These are phyloP conservation scores for Aureococcus anophagefferens DNA, from an alignment of 108 stramenopile genomes.

Conservation along the genomic window DNA sequence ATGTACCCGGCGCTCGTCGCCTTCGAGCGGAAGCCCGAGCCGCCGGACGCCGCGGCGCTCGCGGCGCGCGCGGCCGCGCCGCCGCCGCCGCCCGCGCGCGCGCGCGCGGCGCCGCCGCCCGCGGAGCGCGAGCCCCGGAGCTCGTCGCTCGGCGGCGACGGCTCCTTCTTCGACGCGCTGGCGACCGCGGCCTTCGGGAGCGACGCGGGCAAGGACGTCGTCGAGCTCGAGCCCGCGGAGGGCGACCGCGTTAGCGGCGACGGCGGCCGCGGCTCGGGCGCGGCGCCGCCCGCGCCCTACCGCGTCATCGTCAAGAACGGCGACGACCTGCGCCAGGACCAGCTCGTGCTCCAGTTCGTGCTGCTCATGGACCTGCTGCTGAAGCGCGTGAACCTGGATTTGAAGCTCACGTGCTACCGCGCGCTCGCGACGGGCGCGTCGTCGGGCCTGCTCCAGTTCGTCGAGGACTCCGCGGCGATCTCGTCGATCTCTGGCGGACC, in stretches of 20 bases:
- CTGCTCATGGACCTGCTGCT: conserved; percentile 90
- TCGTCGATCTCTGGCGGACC: conserved; percentile 72
- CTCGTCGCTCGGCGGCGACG: too few relatives aligned
- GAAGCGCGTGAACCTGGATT: conserved; percentile 86
- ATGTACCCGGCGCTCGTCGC: conserved; percentile 88
- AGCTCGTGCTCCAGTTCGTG: conserved; percentile 93
- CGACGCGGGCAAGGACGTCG: background rate
- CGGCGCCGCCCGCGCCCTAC: conserved; percentile 18
- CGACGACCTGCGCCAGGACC: conserved; percentile 97
- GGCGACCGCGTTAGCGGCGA: background rate
- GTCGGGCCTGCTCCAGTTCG: conserved; percentile 90
- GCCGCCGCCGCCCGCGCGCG: too few relatives aligned
- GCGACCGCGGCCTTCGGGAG: background rate
- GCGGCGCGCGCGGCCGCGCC: too few relatives aligned
- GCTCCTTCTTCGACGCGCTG: background rate
- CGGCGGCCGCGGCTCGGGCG: background rate
- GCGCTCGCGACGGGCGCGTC: conserved; percentile 82
- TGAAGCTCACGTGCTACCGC: conserved; percentile 61
- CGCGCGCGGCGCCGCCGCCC: too few relatives aligned
- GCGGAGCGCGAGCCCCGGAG: too few relatives aligned
- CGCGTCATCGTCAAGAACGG: conserved; percentile 95
- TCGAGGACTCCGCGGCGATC: conserved; percentile 74
- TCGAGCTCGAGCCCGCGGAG: too few relatives aligned
- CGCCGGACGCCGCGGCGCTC: too few relatives aligned
- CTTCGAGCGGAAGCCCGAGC: conserved; percentile 40